These are phyloP conservation scores for Fulvia fulva DNA, from an alignment of 2,329 filamentous ascomycete species.

Conservation along the genomic window DNA sequence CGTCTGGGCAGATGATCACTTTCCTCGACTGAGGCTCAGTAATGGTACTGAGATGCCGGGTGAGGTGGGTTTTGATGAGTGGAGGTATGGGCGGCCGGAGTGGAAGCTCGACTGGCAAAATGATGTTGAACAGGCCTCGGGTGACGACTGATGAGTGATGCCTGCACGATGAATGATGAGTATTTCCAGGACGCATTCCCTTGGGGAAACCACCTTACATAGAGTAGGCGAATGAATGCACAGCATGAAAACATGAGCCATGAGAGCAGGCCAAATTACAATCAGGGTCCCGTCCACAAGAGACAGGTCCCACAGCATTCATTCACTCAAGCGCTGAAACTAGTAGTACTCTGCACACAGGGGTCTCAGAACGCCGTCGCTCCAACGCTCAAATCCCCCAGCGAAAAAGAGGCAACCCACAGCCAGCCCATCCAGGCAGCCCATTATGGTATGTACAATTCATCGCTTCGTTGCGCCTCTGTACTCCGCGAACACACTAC, in stretches of 20 bases:
- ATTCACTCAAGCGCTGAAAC: background rate
- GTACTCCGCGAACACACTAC: background rate
- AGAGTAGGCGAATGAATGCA: too few species aligned
- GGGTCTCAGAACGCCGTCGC: background rate
- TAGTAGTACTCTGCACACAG: background rate
- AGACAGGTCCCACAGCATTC: background rate
- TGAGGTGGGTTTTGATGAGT: constrained; percentile 36
- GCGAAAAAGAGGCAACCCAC: background rate
- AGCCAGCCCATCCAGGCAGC: background rate
- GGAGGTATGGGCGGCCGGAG: constrained; percentile 31
- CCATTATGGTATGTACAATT: background rate
- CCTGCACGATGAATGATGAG: too few species aligned
- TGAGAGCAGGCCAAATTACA: too few species aligned
- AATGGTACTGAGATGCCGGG: constrained; percentile 48
- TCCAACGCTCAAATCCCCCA: background rate
- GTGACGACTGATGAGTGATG: background rate
- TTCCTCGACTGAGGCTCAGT: constrained; percentile 43
- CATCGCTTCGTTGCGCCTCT: background rate
- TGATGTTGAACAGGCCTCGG: background rate
- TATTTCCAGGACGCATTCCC: too few species aligned
- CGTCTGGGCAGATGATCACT: constrained; percentile 40
- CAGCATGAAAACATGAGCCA: too few species aligned
- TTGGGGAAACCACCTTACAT: too few species aligned
- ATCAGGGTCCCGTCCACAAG: background rate
- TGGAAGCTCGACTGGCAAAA: constrained; percentile 27